These are phyloP conservation scores for Aphanomyces euteiches DNA, from an alignment of 352 stramenopile genomes.

Conservation along the genomic window DNA sequence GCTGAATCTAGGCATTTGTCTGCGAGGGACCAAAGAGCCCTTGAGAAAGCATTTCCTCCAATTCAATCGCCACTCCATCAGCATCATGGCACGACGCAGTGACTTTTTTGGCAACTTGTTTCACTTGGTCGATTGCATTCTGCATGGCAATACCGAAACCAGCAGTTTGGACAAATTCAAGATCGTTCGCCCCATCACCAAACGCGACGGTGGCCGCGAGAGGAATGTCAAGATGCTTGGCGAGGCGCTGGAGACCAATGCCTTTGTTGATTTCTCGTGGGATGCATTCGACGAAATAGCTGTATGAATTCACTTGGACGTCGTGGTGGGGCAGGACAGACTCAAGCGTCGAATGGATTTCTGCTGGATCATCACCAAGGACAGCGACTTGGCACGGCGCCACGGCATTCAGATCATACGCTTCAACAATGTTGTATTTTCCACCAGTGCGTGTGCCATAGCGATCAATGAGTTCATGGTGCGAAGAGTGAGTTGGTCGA, in stretches of 20 bases:
- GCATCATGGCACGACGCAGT: slow-evolving; percentile 47
- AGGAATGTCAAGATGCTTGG: slow-evolving; percentile 37
- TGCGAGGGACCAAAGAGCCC: neutral
- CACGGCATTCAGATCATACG: slow-evolving; percentile 6
- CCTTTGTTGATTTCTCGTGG: slow-evolving; percentile 46
- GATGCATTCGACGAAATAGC: slow-evolving; percentile 26
- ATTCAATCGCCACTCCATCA: slow-evolving; percentile 31
- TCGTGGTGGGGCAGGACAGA: neutral
- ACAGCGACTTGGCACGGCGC: slow-evolving; percentile 21
- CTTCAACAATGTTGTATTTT: slow-evolving; percentile 21
- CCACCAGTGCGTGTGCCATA: slow-evolving; percentile 25
- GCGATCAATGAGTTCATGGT: slow-evolving; percentile 25
- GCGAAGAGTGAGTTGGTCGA: slow-evolving; percentile 10
- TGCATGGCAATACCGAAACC: slow-evolving; percentile 56
- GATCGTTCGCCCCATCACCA: slow-evolving; percentile 70
- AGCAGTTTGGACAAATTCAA: slow-evolving; percentile 53
- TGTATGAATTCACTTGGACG: slow-evolving; percentile 25
- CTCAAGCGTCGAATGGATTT: slow-evolving; percentile 10
- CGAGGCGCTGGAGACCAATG: slow-evolving; percentile 43
- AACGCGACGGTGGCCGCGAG: slow-evolving; percentile 50
- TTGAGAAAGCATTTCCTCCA: slow-evolving; percentile 26
- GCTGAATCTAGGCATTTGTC: neutral
- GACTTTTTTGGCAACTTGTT: slow-evolving; percentile 42
- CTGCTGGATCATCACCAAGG: slow-evolving; percentile 16
- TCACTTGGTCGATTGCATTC: slow-evolving; percentile 46